A percentile compares a stretch with the other conserved stretches of the same genome.
phyloP scores from a whole-genome alignment of 495 filamentous ascomycete genomes.

The Mycothermus thermophilus region DNA sequence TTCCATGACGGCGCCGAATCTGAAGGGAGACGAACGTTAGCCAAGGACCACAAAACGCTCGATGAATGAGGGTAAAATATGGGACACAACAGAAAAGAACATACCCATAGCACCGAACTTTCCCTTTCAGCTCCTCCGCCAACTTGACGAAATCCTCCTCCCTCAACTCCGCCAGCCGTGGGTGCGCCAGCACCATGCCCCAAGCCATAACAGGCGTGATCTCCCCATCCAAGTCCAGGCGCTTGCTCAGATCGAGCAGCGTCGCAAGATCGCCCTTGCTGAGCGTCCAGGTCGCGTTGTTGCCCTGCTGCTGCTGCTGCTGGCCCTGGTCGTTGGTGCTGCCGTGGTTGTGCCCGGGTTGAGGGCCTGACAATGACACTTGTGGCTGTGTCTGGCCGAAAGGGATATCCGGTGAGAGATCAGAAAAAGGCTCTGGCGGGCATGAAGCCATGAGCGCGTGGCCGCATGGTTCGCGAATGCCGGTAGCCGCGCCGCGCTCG shows the following conservation, averaged over 20 bases:
- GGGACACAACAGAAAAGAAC: slow-evolving; percentile 29
- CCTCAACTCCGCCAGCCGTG: slow-evolving; percentile 48
- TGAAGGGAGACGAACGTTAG: too few species aligned
- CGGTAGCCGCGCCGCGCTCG: slow-evolving; percentile 41
- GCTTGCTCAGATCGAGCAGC: slow-evolving; percentile 69
- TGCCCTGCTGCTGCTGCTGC: slow-evolving; percentile 7
- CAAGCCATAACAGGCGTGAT: slow-evolving; percentile 97
- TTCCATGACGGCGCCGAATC: slow-evolving; percentile 74
- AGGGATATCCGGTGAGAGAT: slow-evolving; percentile 33
- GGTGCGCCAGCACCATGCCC: slow-evolving; percentile 62
- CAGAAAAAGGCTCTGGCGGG: slow-evolving; percentile 47
- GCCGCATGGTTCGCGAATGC: slow-evolving; percentile 42
- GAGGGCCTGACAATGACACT: too few species aligned
- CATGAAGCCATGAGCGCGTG: slow-evolving; percentile 86
- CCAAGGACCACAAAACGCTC: too few species aligned
- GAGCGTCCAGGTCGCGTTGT: slow-evolving; percentile 49
- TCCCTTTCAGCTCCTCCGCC: slow-evolving; percentile 56
- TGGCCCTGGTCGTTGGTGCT: neutral
- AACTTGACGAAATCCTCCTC: slow-evolving; percentile 58
- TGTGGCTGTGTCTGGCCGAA: slow-evolving; percentile 33
- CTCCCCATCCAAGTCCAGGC: slow-evolving; percentile 77
- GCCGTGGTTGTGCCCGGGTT: slow-evolving; percentile 19
- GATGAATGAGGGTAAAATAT: too few species aligned
- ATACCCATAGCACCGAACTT: slow-evolving; percentile 88
- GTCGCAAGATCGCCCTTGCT: slow-evolving; percentile 60